phyloP scores from a whole-genome alignment of 1,284 basidiomycete genomes.

The Afroboletus lepidellus region DNA sequence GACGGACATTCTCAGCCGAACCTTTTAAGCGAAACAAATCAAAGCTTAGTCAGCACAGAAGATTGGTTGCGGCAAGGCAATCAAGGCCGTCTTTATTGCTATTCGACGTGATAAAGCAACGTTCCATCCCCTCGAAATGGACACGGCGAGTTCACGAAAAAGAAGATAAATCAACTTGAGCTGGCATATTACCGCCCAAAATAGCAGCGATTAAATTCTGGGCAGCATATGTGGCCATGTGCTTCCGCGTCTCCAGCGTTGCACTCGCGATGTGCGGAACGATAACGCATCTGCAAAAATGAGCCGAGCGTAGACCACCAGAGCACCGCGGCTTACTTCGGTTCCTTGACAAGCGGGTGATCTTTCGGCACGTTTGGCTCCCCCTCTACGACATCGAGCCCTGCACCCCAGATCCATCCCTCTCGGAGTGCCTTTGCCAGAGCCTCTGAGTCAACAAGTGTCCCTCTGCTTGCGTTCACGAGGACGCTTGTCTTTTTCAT shows the following conservation, averaged over 20 bases:
- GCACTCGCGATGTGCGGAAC: constrained; percentile 92
- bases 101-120: background rate
- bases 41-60: constrained; percentile 17
- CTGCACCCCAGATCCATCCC: constrained; percentile 86
- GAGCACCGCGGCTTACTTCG: constrained; percentile 50
- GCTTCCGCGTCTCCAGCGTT: constrained; percentile 79
- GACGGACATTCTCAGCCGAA: background rate
- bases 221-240: constrained; percentile 77
- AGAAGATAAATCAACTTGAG: constrained; percentile 42
- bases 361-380: constrained; percentile 78
- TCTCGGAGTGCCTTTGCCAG: constrained; percentile 77
- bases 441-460: constrained; percentile 87
- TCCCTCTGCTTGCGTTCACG: constrained; percentile 79
- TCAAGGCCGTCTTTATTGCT: background rate
- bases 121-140: background rate
- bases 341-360: constrained; percentile 79
- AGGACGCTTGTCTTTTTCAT: constrained; percentile 87
- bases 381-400: constrained; percentile 90
- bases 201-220: constrained; percentile 63
- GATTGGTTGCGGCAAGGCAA: no score
- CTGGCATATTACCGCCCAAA: constrained; percentile 52
- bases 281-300: constrained; percentile 59
- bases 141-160: constrained; percentile 40
- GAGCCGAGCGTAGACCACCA: background rate
- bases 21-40: constrained; percentile 1